These are phyloP conservation scores for Parietichytrium sp. DNA, from an alignment of 108 stramenopile genomes.

Conservation along the genomic window DNA sequence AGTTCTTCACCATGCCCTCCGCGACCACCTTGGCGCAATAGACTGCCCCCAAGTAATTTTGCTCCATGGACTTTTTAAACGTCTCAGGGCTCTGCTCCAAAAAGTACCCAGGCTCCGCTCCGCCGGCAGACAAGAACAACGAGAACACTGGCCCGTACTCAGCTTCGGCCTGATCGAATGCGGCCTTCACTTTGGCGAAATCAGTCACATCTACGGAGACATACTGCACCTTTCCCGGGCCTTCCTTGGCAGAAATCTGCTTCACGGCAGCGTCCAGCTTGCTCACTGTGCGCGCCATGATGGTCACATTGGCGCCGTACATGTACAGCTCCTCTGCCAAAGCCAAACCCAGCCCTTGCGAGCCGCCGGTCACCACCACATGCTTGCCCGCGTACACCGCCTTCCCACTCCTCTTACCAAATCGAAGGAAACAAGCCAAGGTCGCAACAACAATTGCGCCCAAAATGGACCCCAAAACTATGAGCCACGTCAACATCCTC, in stretches of 20 bases:
- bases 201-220: constrained; percentile 27
- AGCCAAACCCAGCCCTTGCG: constrained; percentile 26
- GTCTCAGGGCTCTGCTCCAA: background rate
- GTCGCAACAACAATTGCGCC: too few species aligned
- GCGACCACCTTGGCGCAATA: constrained; percentile 22
- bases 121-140: background rate
- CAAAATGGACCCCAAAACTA: too few species aligned
- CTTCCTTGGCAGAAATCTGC: too few species aligned
- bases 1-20: background rate
- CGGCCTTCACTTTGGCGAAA: background rate
- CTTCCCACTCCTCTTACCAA: too few species aligned
- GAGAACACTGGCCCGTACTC: background rate
- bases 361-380: constrained; percentile 13
- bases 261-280: background rate
- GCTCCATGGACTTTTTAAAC: background rate
- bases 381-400: constrained; percentile 32
- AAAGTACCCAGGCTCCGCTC: constrained; percentile 17
- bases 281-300: constrained; percentile 10
- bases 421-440: too few species aligned
- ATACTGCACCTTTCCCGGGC: background rate
- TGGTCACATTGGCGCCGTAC: constrained; percentile 21
- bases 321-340: background rate
- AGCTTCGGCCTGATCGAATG: background rate
- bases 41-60: constrained; percentile 13
- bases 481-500: too few species aligned